Conservation (phyloP, 2,329 filamentous ascomycete genomes). For the Penicillium sp. region DNA sequence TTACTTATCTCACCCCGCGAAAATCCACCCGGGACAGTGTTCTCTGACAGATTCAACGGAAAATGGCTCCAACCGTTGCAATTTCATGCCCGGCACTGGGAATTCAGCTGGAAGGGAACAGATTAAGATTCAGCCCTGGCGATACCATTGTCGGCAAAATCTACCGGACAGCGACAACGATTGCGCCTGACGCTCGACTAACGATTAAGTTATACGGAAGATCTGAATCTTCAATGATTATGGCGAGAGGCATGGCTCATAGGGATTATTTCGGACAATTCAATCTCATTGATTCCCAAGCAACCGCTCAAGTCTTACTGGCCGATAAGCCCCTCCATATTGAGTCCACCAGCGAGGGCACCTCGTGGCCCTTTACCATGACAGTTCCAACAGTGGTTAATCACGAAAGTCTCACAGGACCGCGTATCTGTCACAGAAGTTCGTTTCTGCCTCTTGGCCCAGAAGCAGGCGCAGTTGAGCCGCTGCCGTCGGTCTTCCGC, state of each 20-base stretch:
- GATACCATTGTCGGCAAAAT: not conserved
- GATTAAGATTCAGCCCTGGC: not conserved
- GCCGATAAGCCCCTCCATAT: not conserved
- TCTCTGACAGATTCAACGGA: not conserved
- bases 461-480: not conserved
- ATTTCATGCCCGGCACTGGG: not conserved
- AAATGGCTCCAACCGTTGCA: not conserved
- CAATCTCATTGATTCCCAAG: not conserved
- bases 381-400: not conserved
- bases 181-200: not conserved
- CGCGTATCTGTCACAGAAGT: not conserved
- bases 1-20: not conserved
- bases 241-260: not conserved
- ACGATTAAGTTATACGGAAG: not conserved
- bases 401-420: not conserved
- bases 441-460: not conserved
- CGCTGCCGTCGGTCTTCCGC: not conserved
- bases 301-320: not conserved
- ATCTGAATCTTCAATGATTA: not conserved
- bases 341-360: not conserved
- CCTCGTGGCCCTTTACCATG: not conserved
- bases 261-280: not conserved
- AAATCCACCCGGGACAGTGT: not conserved
- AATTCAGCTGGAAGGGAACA: not conserved
- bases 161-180: not conserved